Evolutionary conservation across 1,284 basidiomycete species (phyloP).

Genomic region (Thelephora terrestris): DNA sequence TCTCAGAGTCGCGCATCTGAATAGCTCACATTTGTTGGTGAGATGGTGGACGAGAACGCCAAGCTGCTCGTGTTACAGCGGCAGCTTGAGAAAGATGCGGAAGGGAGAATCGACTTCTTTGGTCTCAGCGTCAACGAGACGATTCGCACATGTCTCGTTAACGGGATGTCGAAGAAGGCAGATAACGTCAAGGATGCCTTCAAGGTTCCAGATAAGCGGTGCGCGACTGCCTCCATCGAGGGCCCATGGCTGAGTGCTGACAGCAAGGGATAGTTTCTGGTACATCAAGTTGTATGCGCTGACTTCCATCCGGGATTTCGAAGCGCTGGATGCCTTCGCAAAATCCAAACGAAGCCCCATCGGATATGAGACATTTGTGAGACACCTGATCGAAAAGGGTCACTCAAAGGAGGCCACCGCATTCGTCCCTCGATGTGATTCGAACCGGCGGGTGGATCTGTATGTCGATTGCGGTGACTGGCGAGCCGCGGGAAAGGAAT

Average conservation of each 20-base stretch:
- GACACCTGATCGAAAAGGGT: conserved; percentile 63
- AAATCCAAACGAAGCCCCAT: conserved; percentile 79
- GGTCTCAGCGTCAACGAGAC: conserved; percentile 81
- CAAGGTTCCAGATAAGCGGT: conserved; percentile 89
- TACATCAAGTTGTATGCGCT: conserved; percentile 82
- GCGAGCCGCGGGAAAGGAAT: conserved; percentile 78
- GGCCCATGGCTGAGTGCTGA: background rate
- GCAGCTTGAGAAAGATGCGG: conserved; percentile 78
- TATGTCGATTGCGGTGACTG: conserved; percentile 86
- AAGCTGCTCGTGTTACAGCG: conserved; percentile 75
- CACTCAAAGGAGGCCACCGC: conserved; percentile 62
- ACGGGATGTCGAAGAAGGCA: conserved; percentile 75
- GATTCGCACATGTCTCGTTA: conserved; percentile 63
- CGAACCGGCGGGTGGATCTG: conserved; percentile 71
- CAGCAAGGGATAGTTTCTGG: conserved; percentile 66
- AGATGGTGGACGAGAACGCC: conserved; percentile 88
- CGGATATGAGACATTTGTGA: conserved; percentile 90
- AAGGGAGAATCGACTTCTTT: conserved; percentile 67
- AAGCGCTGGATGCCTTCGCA: conserved; percentile 74
- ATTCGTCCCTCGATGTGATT: conserved; percentile 78
- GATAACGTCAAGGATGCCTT: conserved; percentile 82
- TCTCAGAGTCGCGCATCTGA: background rate
- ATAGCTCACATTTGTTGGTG: background rate
- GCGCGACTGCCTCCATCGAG: background rate
- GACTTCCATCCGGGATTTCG: conserved; percentile 72